phyloP scores from a whole-genome alignment of 345 rosid species.

The Camelina laxa region DNA sequence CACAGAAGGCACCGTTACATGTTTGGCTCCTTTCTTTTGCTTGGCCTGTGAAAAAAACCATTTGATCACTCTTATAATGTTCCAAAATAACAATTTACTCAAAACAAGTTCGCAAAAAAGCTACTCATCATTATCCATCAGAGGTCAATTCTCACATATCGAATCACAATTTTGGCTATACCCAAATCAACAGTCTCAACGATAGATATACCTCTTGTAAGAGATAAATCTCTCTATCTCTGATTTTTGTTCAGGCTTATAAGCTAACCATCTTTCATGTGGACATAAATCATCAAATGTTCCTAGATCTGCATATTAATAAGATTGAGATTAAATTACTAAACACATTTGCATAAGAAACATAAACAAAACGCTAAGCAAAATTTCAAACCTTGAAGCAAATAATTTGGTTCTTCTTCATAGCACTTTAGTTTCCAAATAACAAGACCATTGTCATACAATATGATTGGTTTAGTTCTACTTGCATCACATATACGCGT shows the following conservation, averaged over 20 bases:
- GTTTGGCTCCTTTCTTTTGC: slow-evolving; percentile 71
- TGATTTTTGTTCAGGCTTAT: slow-evolving; percentile 56
- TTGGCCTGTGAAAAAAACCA: slow-evolving; percentile 61
- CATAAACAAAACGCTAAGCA: slow-evolving; percentile 1
- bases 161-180: no score
- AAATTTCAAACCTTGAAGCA: slow-evolving; percentile 71
- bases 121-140: neutral
- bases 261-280: slow-evolving; percentile 68
- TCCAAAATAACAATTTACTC: neutral
- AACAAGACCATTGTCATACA: slow-evolving; percentile 51
- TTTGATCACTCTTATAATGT: neutral
- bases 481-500: slow-evolving; percentile 64
- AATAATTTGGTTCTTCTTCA: slow-evolving; percentile 46
- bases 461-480: slow-evolving; percentile 62
- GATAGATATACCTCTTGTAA: slow-evolving; percentile 10
- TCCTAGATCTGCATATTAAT: slow-evolving; percentile 51
- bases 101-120: neutral
- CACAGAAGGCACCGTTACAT: slow-evolving; percentile 65
- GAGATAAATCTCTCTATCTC: slow-evolving; percentile 69
- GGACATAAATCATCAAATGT: slow-evolving; percentile 36
- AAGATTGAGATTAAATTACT: neutral
- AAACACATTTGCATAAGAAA: neutral
- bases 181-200: no score
- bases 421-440: slow-evolving; percentile 69
- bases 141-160: neutral